phyloP scores from a whole-genome alignment of 2,329 filamentous ascomycete genomes.

The Penicillium sp. region DNA sequence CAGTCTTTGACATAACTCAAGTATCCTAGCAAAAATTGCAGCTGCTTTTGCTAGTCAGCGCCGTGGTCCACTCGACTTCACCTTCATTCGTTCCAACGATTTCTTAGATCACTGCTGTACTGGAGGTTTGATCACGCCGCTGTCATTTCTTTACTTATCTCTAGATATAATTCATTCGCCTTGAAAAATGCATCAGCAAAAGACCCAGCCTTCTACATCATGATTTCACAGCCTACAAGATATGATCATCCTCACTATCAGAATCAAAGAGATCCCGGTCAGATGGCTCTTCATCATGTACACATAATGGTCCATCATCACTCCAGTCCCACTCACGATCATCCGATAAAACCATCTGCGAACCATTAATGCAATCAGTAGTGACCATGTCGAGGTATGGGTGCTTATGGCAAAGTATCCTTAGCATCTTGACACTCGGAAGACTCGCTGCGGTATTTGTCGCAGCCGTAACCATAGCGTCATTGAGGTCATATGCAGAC shows the following conservation, averaged over 20 bases:
- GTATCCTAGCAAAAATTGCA: too few species aligned
- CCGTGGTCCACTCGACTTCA: too few species aligned
- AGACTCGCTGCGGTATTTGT: not conserved
- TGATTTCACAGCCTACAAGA: too few species aligned
- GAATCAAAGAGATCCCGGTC: constrained; percentile 3
- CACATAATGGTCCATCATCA: not conserved
- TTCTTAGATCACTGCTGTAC: too few species aligned
- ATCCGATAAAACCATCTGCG: constrained; percentile 1
- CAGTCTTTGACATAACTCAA: too few species aligned
- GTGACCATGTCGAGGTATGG: constrained; percentile 1
- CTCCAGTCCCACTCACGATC: constrained; percentile 1
- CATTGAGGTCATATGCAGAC: not conserved
- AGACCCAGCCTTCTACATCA: too few species aligned
- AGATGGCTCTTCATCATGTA: not conserved
- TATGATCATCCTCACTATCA: not conserved
- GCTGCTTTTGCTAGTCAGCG: too few species aligned
- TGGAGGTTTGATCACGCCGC: too few species aligned
- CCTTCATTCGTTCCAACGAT: too few species aligned
- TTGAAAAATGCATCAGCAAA: too few species aligned
- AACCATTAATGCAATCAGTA: constrained; percentile 7
- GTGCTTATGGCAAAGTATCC: constrained; percentile 2
- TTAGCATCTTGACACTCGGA: constrained; percentile 1
- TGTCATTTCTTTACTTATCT: too few species aligned
- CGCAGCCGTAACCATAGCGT: constrained; percentile 4
- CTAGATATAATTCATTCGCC: too few species aligned